Evolutionary conservation across 306 rosid species (phyloP), one percentile per base, ranked within the genome.

Genomic region (Quercus ilex): DNA sequence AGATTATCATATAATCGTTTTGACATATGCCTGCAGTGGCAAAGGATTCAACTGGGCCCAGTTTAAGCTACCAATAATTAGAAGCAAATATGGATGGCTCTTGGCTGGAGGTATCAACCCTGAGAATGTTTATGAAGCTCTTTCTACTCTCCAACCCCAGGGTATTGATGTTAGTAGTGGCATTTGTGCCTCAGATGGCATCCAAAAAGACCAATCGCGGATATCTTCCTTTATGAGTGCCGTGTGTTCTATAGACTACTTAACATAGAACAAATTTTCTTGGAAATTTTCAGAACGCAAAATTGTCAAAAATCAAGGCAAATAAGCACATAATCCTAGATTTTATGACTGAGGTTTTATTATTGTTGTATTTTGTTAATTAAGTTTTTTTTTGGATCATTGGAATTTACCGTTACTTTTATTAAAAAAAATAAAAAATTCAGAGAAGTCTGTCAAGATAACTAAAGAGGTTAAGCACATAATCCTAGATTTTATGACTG

Each of bases 81-180:
- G 83, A 80, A 91, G 99, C 91, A 95, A 91, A 78, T 53, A 90
- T 17, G 99, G 98, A n/a, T 92, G 97, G 97, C 97, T 94, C 67
- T 84, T 92, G 82, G 98, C 98, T 12, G 98, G 98, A 87, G 98
- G 97, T 62, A 86, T 94, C 81, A 86, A 79, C 77, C 92, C 97
- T 1, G 83, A 85, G 55, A 92, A 94, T 75, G 92, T 89, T n/a
- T 69, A 73, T 57, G 92, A 85, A 82, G 94, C 97, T 86, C 69
- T 93, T 72, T 84, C 88, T 46, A 74, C 83, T 56, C 97, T 93
- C 63, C 88, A 84, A 56, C 97, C 98, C 17, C 87, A 86, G 70
- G 99, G 99, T 20, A 86, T 91, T 75, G 99, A 94, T 89, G 93
- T 92, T 64, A 94, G 94, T 55, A 94, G 97, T 83, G 97, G 98